A percentile compares a stretch with the other conserved stretches of the same genome.
phyloP scores from a whole-genome alignment of 495 filamentous ascomycete genomes.

The Darksidea phi region DNA sequence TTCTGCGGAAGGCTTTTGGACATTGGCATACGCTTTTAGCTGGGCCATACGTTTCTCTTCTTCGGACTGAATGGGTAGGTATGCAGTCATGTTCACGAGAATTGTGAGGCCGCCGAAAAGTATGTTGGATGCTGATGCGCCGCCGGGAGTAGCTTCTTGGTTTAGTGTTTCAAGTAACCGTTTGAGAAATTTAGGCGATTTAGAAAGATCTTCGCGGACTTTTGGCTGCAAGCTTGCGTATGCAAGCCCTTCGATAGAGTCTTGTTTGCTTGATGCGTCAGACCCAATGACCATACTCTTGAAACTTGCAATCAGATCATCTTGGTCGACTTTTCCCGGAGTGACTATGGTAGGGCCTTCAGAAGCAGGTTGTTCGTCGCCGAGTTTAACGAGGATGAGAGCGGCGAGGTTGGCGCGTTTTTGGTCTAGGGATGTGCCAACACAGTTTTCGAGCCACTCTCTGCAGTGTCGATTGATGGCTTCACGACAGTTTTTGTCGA shows the following conservation, averaged over 20 bases:
- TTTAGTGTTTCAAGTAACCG: slow-evolving; percentile 63
- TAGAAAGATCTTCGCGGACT: slow-evolving; percentile 75
- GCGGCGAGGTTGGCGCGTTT: slow-evolving; percentile 69
- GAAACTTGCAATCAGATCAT: slow-evolving; percentile 73
- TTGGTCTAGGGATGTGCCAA: slow-evolving; percentile 59
- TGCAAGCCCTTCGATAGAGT: slow-evolving; percentile 87
- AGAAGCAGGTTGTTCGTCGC: slow-evolving; percentile 41
- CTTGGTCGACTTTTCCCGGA: slow-evolving; percentile 28
- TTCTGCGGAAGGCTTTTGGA: slow-evolving; percentile 57
- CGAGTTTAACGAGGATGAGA: slow-evolving; percentile 61
- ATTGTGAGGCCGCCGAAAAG: slow-evolving; percentile 84
- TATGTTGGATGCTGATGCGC: slow-evolving; percentile 45
- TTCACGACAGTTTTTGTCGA: slow-evolving; percentile 73
- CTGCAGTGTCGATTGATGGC: slow-evolving; percentile 75
- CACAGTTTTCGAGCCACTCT: slow-evolving; percentile 77
- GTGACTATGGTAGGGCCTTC: slow-evolving; percentile 23
- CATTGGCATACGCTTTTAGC: slow-evolving; percentile 89
- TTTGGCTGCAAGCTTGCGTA: slow-evolving; percentile 80
- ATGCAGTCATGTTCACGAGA: slow-evolving; percentile 76
- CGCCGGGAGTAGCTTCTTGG: slow-evolving; percentile 58
- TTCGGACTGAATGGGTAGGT: slow-evolving; percentile 75
- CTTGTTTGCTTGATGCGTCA: slow-evolving; percentile 56
- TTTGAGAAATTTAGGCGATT: slow-evolving; percentile 63
- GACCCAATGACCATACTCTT: slow-evolving; percentile 68
- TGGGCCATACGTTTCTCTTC: slow-evolving; percentile 89